These are phyloP conservation scores for Chaetomium fimeti DNA, from an alignment of 495 filamentous ascomycete genomes.

Conservation along the genomic window DNA sequence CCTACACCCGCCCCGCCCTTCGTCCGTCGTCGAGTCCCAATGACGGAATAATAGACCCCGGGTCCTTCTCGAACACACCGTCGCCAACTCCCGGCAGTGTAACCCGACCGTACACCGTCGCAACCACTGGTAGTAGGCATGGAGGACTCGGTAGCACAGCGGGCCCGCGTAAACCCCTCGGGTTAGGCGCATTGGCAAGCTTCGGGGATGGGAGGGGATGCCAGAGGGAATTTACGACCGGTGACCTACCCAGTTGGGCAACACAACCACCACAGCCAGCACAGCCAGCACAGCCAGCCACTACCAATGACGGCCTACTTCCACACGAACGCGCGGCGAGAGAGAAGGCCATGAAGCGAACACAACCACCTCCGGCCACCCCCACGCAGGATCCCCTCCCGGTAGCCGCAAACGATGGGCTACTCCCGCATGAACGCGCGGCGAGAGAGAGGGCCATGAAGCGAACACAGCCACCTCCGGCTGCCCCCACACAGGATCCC, in stretches of 20 bases:
- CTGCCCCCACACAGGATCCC: background rate
- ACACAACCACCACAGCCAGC: background rate
- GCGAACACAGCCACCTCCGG: no score
- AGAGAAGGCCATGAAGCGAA: background rate
- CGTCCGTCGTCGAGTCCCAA: slow-evolving; percentile 9
- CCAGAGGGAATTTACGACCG: background rate
- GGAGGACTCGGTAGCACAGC: background rate
- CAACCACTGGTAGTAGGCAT: background rate
- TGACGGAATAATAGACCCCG: background rate
- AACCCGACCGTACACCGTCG: slow-evolving; percentile 1
- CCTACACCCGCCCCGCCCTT: slow-evolving; percentile 7
- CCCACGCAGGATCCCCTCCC: background rate
- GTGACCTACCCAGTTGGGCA: slow-evolving; percentile 16
- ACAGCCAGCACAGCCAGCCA: background rate
- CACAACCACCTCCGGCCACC: background rate
- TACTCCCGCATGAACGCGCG: slow-evolving; percentile 22
- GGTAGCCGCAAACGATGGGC: background rate
- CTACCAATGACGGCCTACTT: slow-evolving; percentile 12
- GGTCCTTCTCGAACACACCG: no score
- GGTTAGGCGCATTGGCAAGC: background rate
- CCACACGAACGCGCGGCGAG: slow-evolving; percentile 12
- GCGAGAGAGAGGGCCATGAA: slow-evolving; percentile 1
- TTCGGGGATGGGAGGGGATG: no score
- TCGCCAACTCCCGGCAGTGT: background rate
- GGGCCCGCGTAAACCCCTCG: background rate